Percentiles rank a stretch among this genome's conserved stretches.
Conservation (phyloP, 2,329 filamentous ascomycete species). For the Ophiostoma triangulosporum region DNA sequence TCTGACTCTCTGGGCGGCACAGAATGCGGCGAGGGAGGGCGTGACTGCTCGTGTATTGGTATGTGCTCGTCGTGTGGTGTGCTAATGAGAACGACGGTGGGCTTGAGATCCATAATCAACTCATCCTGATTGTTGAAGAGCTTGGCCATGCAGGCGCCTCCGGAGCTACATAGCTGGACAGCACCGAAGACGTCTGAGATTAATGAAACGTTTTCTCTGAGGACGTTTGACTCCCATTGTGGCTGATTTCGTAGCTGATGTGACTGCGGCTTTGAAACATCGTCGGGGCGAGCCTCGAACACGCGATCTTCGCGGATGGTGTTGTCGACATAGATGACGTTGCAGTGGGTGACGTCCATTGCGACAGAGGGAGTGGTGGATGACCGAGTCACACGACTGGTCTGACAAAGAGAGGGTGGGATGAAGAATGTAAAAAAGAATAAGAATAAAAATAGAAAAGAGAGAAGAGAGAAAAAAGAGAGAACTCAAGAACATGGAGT, state of each 20-base stretch:
- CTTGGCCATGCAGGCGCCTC: constrained; percentile 38
- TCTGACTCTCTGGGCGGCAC: constrained; percentile 22
- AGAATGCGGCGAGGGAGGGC: constrained; percentile 32
- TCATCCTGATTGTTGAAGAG: constrained; percentile 39
- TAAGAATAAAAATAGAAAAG: neutral
- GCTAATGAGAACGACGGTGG: constrained; percentile 44
- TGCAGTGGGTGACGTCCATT: constrained; percentile 45
- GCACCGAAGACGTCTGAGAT: constrained; percentile 38
- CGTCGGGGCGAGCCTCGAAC: constrained; percentile 21
- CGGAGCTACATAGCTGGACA: constrained; percentile 43
- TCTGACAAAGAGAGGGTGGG: constrained; percentile 22
- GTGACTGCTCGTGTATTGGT: constrained; percentile 20
- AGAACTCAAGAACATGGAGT: neutral
- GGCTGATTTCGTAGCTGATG: neutral
- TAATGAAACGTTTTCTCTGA: constrained; percentile 33
- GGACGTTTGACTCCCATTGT: constrained; percentile 24
- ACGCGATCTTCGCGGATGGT: constrained; percentile 34
- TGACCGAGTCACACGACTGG: constrained; percentile 46
- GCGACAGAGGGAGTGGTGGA: constrained; percentile 26
- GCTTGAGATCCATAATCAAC: constrained; percentile 37
- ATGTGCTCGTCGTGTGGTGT: constrained; percentile 37
- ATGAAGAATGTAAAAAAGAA: neutral
- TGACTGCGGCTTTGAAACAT: constrained; percentile 9
- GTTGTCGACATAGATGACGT: constrained; percentile 48
- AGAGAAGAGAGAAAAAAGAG: neutral